Evolutionary conservation across 75 land plant species (phyloP), one percentile per base, ranked within the genome.

Genomic region (Selaginella moellendorffii): DNA sequence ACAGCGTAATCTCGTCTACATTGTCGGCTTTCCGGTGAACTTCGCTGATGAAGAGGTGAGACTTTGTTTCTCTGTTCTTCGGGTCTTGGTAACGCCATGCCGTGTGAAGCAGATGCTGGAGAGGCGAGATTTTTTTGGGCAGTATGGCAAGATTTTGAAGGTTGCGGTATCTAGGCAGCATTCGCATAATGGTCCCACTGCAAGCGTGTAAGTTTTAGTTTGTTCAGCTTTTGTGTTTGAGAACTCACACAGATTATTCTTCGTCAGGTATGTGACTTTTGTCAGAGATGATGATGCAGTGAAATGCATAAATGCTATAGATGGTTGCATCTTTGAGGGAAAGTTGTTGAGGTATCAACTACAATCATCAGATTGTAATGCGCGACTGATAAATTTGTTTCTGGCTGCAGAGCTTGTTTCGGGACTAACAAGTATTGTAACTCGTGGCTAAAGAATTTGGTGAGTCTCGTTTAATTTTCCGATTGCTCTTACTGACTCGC

Each of bases 381-480:
- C n/a, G 54, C 19, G 36, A 17, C 26, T 0, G 31, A 27, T 1
- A 28, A 27, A n/a, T 24, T 68, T 28, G 29, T 63, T 31, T 23
- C n/a, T 56, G n/a, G 17, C 42, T 81, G 51, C 80, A 88, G 92
- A 66, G 92, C 92, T 52, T 82, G 85, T 60, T 88, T 82, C 85
- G 92, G 92, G 24, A 88, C 92, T 12, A 85, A 87, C 56, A 88
- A 88, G 54, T 88, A 88, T 62, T 88, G 92, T 68, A 88, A 88
- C 74, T 74, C 83, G 10, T 88, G 92, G 92, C 60, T 88, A 67
- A 88, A 81, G 68, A 86, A 80, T 63, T 70, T 80, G 88, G 92
- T 88, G 76, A 53, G 82, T 46, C n/a, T 31, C 0, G 0, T 36
- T 24, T 12, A 25, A 27, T 21, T 23, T 1, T 20, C 8, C 24